phyloP scores from a whole-genome alignment of 116 monocot species.

The Posidonia oceanica region DNA sequence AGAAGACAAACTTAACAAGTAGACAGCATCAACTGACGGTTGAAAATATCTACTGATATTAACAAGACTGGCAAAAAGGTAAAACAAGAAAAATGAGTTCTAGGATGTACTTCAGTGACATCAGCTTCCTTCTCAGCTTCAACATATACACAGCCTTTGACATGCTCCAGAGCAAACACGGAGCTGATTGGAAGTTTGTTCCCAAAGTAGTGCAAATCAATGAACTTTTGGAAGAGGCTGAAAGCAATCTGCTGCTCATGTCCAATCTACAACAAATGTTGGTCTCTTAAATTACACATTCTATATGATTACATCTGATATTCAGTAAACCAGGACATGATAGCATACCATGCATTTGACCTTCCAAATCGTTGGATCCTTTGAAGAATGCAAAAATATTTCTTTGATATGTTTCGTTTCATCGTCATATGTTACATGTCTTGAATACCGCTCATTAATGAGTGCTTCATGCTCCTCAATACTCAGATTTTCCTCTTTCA shows the following conservation, averaged over 20 bases:
- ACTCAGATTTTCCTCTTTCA: slow-evolving; percentile 81
- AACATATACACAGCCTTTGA: slow-evolving; percentile 70
- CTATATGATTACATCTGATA: neutral
- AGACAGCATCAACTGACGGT: too few species aligned
- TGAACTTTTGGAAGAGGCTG: slow-evolving; percentile 79
- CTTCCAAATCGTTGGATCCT: slow-evolving; percentile 57
- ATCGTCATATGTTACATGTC: slow-evolving; percentile 30
- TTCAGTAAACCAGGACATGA: neutral
- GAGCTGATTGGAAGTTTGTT: slow-evolving; percentile 58
- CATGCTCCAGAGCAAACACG: slow-evolving; percentile 66
- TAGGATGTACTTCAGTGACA: slow-evolving; percentile 45
- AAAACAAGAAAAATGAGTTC: neutral
- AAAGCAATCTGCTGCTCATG: slow-evolving; percentile 52
- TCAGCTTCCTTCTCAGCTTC: slow-evolving; percentile 81
- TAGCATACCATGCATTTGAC: slow-evolving; percentile 64
- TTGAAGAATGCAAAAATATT: slow-evolving; percentile 13
- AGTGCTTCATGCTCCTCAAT: slow-evolving; percentile 72
- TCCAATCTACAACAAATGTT: slow-evolving; percentile 39
- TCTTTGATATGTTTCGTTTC: slow-evolving; percentile 25
- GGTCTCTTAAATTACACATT: neutral
- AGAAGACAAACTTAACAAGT: too few species aligned
- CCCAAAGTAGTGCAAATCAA: slow-evolving; percentile 46
- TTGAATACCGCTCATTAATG: slow-evolving; percentile 48
- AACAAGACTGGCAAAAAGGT: neutral
- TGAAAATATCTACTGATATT: too few species aligned